Evolutionary conservation across 2,329 filamentous ascomycete species (phyloP), one percentile per base, ranked within the genome.

Genomic region (Apiospora koreana): DNA sequence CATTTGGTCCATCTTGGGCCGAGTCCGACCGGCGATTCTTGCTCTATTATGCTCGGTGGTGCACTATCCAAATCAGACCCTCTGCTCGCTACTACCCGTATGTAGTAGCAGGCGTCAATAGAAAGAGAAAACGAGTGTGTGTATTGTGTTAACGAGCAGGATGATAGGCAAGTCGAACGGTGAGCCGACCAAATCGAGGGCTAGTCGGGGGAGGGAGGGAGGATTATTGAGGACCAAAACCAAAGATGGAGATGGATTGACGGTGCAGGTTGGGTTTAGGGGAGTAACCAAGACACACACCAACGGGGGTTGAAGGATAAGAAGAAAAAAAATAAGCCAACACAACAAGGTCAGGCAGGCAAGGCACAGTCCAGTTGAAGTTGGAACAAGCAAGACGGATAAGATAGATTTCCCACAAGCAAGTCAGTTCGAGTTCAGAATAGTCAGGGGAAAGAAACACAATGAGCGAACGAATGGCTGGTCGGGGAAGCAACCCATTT

Each of bases 181-280:
- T 68, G 66, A 68, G 66, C 31, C 66, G 45, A 46, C 66, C 66
- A 38, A 50, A 68, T 68, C 66, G 66, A 68, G 66, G 42, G n/a
- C 45, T 68, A 68, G 66, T 68, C 46, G n/a, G 45, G 41, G 23
- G 28, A 45, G 42, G 41, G 41, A 43, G 41, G 41, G 31, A n/a
- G 66, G 66, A 58, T 35, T 58, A 58, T 58, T 58, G 42, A 46
- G 66, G 45, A 28, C 43, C 65, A 66, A 66, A 46, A 43, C 35
- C 41, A 35, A 41, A 38, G 66, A 46, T 46, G 66, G 46, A 46
- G 45, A 48, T 38, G 66, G 66, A 48, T 68, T 45, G 66, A 48
- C 46, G 45, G 45, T 50, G 65, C 41, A 46, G 65, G 65, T 66
- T 45, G 65, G 54, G 28, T 62, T 62, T 58, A 58, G 50, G 54